phyloP scores from a whole-genome alignment of 139 green algal genomes.

The Picochlorum sp. region DNA sequence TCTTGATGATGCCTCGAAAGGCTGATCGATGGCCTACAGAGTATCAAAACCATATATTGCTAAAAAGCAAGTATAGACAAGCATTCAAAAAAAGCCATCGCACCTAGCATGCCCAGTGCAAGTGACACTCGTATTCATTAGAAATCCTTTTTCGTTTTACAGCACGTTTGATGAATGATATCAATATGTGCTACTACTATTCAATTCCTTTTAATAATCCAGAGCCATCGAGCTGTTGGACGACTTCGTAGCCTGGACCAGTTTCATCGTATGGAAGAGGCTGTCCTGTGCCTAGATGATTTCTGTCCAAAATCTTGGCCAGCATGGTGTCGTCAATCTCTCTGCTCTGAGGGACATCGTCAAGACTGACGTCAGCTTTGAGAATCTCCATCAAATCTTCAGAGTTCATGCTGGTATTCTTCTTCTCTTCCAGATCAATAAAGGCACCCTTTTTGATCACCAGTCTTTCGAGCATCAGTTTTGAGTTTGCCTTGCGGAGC shows the following conservation, averaged over 20 bases:
- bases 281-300: slow-evolving; percentile 34
- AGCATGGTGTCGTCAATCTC: slow-evolving; percentile 58
- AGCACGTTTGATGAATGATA: too few relatives aligned
- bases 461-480: slow-evolving; percentile 85
- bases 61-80: too few relatives aligned
- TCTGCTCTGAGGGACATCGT: slow-evolving; percentile 59
- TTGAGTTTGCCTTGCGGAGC: slow-evolving; percentile 74
- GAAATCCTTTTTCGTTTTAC: too few relatives aligned
- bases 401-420: slow-evolving; percentile 32
- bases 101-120: too few relatives aligned
- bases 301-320: slow-evolving; percentile 59
- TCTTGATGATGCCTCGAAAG: too few relatives aligned
- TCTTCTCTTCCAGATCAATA: slow-evolving; percentile 44
- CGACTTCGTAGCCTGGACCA: slow-evolving; percentile 15
- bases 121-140: too few relatives aligned
- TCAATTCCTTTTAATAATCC: slow-evolving; percentile 45
- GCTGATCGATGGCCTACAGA: too few relatives aligned
- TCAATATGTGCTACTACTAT: slow-evolving; percentile 12
- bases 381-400: slow-evolving; percentile 77
- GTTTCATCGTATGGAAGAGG: slow-evolving; percentile 41
- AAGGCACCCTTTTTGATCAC: slow-evolving; percentile 97
- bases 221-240: slow-evolving; percentile 30
- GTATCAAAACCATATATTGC: too few relatives aligned
- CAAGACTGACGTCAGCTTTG: slow-evolving; percentile 30
- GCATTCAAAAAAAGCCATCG: too few relatives aligned